Evolutionary conservation across 1,139 yeast genomes (phyloP).

Genomic region (Magnusiomyces suaveolens): DNA sequence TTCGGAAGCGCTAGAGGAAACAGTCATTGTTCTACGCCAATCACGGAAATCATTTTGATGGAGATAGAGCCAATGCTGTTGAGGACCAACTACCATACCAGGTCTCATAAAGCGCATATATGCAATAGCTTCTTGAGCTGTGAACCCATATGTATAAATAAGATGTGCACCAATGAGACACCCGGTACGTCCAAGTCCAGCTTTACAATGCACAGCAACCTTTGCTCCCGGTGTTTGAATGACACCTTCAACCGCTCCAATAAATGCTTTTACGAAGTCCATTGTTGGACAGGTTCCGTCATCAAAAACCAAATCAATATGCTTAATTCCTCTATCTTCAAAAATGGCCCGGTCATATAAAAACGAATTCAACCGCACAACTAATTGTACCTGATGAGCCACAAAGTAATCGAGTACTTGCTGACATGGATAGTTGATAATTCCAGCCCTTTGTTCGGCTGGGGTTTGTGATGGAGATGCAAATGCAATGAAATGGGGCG

Average conservation of each 20-base stretch:
- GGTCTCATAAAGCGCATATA: slow-evolving; percentile 95
- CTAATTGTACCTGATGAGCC: slow-evolving; percentile 68
- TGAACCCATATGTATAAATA: slow-evolving; percentile 90
- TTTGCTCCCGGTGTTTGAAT: slow-evolving; percentile 83
- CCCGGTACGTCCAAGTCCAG: slow-evolving; percentile 96
- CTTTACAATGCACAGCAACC: slow-evolving; percentile 96
- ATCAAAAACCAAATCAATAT: slow-evolving; percentile 89
- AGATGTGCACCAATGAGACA: slow-evolving; percentile 95
- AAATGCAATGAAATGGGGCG: slow-evolving; percentile 92
- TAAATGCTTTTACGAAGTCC: slow-evolving; percentile 82
- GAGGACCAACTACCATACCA: slow-evolving; percentile 99
- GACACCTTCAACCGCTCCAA: slow-evolving; percentile 90
- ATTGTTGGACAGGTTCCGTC: slow-evolving; percentile 97
- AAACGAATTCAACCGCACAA: slow-evolving; percentile 85
- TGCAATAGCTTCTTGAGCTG: slow-evolving; percentile 93
- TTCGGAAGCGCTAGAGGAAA: slow-evolving; percentile 60
- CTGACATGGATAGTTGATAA: slow-evolving; percentile 39
- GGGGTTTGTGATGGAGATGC: slow-evolving; percentile 87
- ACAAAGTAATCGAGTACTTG: slow-evolving; percentile 71
- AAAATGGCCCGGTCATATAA: slow-evolving; percentile 78
- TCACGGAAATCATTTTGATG: slow-evolving; percentile 94
- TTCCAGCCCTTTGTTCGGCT: slow-evolving; percentile 16
- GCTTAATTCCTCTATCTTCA: slow-evolving; percentile 73
- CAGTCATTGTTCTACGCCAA: slow-evolving; percentile 90
- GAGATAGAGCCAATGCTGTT: slow-evolving; percentile 94